Evolutionary conservation across 768 basidiomycete genomes (phyloP).

Genomic region (Tricholomella constricta): DNA sequence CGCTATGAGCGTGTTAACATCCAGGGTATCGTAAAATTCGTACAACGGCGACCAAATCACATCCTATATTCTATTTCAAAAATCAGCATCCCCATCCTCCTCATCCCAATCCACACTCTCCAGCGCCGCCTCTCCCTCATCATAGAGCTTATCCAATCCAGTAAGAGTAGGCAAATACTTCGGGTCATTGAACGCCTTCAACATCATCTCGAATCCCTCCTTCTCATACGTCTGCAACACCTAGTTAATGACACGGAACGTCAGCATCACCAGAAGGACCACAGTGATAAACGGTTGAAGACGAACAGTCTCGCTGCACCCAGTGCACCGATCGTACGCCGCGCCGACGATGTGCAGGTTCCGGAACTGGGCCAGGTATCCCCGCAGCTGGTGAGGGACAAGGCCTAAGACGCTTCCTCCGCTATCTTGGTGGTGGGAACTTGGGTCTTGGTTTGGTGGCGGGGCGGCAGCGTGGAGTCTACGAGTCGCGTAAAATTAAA

Average conservation of each 20-base stretch:
- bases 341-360: constrained; percentile 84
- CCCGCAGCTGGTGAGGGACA: constrained; percentile 94
- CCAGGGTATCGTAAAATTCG: too few relatives aligned
- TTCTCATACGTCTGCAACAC: constrained; percentile 80
- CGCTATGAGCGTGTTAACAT: too few relatives aligned
- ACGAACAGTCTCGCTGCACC: constrained; percentile 79
- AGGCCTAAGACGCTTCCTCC: constrained; percentile 70
- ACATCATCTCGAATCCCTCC: constrained; percentile 79
- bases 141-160: constrained; percentile 75
- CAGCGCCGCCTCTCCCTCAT: constrained; percentile 71
- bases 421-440: constrained; percentile 27
- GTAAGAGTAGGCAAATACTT: constrained; percentile 75
- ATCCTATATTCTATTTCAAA: too few relatives aligned
- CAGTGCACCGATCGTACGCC: constrained; percentile 87
- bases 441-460: constrained; percentile 39
- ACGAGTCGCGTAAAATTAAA: too few relatives aligned
- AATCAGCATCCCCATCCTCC: constrained; percentile 46
- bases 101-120: constrained; percentile 81
- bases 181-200: constrained; percentile 80
- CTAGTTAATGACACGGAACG: constrained; percentile 37
- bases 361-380: constrained; percentile 85
- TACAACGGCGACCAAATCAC: too few relatives aligned
- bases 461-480: constrained; percentile 70
- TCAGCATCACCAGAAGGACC: not conserved
- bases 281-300: not conserved